Conservation (phyloP, 495 filamentous ascomycete species). For the Hypoxylon rickii region DNA sequence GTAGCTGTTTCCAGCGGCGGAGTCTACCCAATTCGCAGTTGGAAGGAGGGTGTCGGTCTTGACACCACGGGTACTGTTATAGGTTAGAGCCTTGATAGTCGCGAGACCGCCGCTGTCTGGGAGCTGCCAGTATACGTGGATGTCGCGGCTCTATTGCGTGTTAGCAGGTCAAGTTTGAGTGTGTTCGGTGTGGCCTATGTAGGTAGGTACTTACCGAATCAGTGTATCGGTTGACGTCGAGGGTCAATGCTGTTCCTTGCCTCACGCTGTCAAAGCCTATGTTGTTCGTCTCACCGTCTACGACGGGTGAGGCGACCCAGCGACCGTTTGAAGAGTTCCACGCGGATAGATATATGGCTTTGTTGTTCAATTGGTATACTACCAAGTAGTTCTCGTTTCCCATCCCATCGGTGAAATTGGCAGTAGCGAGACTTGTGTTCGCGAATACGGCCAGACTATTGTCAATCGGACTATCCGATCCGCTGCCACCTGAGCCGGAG, state of each 20-base stretch:
- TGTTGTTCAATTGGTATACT: slow-evolving; percentile 37
- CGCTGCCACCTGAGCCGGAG: slow-evolving; percentile 3
- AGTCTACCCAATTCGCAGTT: slow-evolving; percentile 30
- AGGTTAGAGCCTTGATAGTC: slow-evolving; percentile 29
- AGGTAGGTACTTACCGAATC: slow-evolving; percentile 27
- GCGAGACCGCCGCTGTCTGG: slow-evolving; percentile 27
- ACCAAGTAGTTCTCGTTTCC: slow-evolving; percentile 33
- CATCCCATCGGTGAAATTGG: slow-evolving; percentile 35
- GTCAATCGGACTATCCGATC: background rate
- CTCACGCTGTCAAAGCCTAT: slow-evolving; percentile 25
- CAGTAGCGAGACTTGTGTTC: slow-evolving; percentile 32
- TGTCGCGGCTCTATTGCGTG: slow-evolving; percentile 26
- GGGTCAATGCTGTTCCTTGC: slow-evolving; percentile 30
- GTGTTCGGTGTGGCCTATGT: too few species aligned
- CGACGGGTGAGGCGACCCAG: slow-evolving; percentile 34
- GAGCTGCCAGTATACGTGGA: slow-evolving; percentile 38
- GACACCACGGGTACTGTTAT: slow-evolving; percentile 17
- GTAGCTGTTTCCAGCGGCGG: slow-evolving; percentile 25
- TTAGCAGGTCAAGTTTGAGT: too few species aligned
- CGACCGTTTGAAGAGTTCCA: slow-evolving; percentile 33
- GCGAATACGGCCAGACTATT: slow-evolving; percentile 19
- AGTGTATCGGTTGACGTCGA: slow-evolving; percentile 25
- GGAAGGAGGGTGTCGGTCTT: slow-evolving; percentile 12
- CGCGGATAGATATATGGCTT: slow-evolving; percentile 30
- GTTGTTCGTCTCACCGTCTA: slow-evolving; percentile 32